Base-by-base conservation (phyloP, 2,329 filamentous ascomycete genomes). In the Ophiostoma sp. region DNA sequence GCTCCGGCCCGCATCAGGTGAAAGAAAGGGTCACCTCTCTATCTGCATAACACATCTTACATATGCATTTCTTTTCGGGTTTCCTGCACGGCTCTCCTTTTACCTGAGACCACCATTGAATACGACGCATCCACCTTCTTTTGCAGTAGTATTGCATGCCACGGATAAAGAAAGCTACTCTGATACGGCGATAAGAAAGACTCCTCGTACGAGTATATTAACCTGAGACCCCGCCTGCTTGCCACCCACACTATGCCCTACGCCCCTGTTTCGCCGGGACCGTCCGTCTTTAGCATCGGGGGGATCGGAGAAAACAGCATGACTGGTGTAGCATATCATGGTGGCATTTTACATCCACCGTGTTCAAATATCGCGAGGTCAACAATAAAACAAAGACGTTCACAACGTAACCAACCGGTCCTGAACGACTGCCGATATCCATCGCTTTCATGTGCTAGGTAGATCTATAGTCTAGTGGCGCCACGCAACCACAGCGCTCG, bases 241-340 rank as follows among this genome's bases (percentile, higher is more conserved):
- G 27, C 27, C 27, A 27, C 27, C 27, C 12, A 52, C 49, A 55
- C 49, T 9, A 55, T 55, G 49, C 49, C 49, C 49, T 55, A 55
- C 49, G 18, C 49, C 49, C 49, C 49, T 55, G 49, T 55, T 55
- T 12, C 49, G n/a, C 49, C 49, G 49, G 49, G 49, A 55, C 18
- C 12, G 49, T 8, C 49, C 49, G 49, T 27, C 49, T 2, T 18
- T 52, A 18, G 47, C 12, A 52, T 55, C 18, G 27, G 4, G n/a
- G 7, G n/a, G 7, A 9, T 55, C 49, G 49, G 49, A 55, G 49
- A 55, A 55, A 55, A 55, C n/a, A 27, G 27, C n/a, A 27, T 6
- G 49, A 55, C 27, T 1, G 27, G 27, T 27, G 27, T 27, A 27
- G 27, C 27, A 27, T 1, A 27, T 27, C 27, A 27, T 27, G 27